phyloP scores from a whole-genome alignment of 345 rosid genomes.

The Nasturtium officinale region DNA sequence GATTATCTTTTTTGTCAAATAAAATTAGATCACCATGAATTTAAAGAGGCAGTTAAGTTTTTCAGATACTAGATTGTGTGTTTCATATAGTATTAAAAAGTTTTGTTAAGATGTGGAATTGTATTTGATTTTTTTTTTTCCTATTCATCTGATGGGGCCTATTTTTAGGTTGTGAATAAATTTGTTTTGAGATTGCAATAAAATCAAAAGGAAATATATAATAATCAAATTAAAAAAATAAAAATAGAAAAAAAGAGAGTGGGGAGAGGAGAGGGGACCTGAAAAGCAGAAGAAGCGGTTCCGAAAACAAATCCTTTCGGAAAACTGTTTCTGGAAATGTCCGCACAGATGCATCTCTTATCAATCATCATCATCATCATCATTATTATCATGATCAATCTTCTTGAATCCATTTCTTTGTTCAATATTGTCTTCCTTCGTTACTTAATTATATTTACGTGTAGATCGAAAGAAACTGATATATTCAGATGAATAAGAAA shows the following conservation, averaged over 20 bases:
- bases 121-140: background rate
- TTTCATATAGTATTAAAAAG: background rate
- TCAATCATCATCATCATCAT: slow-evolving; percentile 21
- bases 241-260: background rate
- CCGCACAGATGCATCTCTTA: slow-evolving; percentile 40
- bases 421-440: background rate
- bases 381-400: slow-evolving; percentile 11
- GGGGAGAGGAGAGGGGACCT: slow-evolving; percentile 42
- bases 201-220: background rate
- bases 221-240: background rate
- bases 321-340: slow-evolving; percentile 51
- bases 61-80: background rate
- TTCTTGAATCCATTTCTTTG: slow-evolving; percentile 22
- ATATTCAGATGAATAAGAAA: background rate
- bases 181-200: background rate
- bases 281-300: slow-evolving; percentile 65
- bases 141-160: background rate
- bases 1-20: background rate
- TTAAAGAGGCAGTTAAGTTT: background rate
- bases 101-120: background rate
- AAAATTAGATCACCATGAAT: background rate
- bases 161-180: slow-evolving; percentile 13
- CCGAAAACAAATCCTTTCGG: slow-evolving; percentile 60
- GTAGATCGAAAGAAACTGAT: slow-evolving; percentile 17
- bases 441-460: slow-evolving; percentile 13